Conservation (phyloP, 257 asterid genomes). For the Solanum clarkiae region DNA sequence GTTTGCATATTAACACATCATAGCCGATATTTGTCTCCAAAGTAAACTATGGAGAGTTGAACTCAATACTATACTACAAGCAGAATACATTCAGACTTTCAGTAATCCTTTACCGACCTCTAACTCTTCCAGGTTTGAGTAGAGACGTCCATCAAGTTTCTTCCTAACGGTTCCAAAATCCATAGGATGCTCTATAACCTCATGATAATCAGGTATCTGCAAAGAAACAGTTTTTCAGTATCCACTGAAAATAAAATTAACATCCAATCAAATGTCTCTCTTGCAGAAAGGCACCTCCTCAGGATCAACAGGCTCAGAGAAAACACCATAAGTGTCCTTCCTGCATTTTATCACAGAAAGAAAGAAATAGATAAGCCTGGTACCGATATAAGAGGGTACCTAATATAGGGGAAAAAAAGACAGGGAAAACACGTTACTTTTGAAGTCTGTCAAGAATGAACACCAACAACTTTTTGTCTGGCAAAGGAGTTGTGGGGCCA, state of each 20-base stretch:
- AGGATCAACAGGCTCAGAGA: constrained; percentile 91
- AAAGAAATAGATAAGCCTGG: not conserved
- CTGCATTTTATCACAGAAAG: constrained; percentile 26
- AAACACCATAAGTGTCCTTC: constrained; percentile 91
- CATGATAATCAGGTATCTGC: constrained; percentile 98
- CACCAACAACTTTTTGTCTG: constrained; percentile 90
- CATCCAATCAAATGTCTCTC: not conserved
- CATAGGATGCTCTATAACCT: constrained; percentile 77
- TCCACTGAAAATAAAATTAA: constrained; percentile 4
- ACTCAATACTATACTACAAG: not conserved
- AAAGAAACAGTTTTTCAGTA: constrained; percentile 8
- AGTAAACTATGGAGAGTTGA: not conserved
- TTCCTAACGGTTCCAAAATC: constrained; percentile 88
- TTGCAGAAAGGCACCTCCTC: constrained; percentile 45
- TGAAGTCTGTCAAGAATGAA: constrained; percentile 99
- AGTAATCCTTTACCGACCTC: constrained; percentile 54
- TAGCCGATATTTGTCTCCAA: not conserved
- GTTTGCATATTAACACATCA: not conserved
- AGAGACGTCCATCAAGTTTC: constrained; percentile 55
- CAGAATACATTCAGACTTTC: not conserved
- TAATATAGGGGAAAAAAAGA: constrained; percentile 7
- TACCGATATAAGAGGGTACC: not conserved
- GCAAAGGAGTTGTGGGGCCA: constrained; percentile 94
- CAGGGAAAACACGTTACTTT: constrained; percentile 39
- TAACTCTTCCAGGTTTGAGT: constrained; percentile 54